Base-by-base conservation (phyloP, 2,329 filamentous ascomycete species). In the Trichophyton verrucosum region DNA sequence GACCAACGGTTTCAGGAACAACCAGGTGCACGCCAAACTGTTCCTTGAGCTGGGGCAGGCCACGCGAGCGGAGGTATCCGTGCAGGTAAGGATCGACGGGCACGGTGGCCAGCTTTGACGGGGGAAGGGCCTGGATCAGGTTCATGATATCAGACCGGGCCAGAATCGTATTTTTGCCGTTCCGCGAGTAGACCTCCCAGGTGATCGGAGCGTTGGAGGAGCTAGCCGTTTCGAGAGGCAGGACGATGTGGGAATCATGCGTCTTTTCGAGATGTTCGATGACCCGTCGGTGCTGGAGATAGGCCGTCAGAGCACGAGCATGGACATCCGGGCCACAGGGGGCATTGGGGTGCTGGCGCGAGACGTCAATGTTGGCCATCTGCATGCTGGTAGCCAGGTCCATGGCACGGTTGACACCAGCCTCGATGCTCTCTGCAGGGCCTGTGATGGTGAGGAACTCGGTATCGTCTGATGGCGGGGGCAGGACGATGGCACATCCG, bases 321-420 rank as follows among this genome's bases (percentile, higher is more conserved):
- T 99, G 92, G 7, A 81, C 79, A 60, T 88, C 84, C 9, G 88
- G 84, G 58, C 89, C 88, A 60, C 81, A 80, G 36, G 87, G 84
- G 15, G 87, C 86, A 68, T 83, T 86, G 60, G 83, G 83, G 73
- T 96, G 89, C 72, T 91, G 87, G 58, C 86, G 84, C 36, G 87
- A 85, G 66, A 95, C 83, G 69, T 96, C 91, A 64, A 95, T 84
- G 70, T 86, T 88, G 44, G 87, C 85, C 78, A 86, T 88, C 69
- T 90, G 86, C 85, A 96, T 92, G 71, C 84, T 86, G 68, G 88
- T 88, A 56, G 92, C 91, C 60, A 96, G 81, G 66, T 95, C 88
- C 81, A 95, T 90, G 56, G 91, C 89, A 72, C 85, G 88, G 70
- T 95, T 87, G 55, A 91, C 78, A 68, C 88, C 94, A 65, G 80